Evolutionary conservation across 306 rosid genomes (phyloP).

Genomic region (Senna siamea): DNA sequence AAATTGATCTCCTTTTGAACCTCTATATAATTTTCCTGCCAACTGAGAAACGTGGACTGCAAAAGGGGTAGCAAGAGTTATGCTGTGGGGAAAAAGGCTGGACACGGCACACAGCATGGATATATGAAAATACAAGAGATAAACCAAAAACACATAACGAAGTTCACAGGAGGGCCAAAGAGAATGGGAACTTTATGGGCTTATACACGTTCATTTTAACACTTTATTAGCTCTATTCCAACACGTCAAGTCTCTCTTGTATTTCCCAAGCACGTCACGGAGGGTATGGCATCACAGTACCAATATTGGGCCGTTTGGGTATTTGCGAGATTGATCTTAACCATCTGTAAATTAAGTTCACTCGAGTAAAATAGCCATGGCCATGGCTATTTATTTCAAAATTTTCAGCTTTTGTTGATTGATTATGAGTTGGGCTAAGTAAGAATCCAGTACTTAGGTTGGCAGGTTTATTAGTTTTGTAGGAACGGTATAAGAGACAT

Average conservation of each 20-base stretch:
- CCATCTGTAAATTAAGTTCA: neutral
- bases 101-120: conserved; percentile 17
- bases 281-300: neutral
- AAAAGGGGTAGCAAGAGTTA: conserved; percentile 29
- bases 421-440: neutral
- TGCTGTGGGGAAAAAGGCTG: conserved; percentile 23
- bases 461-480: neutral
- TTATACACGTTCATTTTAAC: conserved; percentile 30
- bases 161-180: conserved; percentile 7
- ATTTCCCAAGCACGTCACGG: conserved; percentile 46
- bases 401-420: neutral
- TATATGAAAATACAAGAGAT: conserved; percentile 35
- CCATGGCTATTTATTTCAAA: neutral
- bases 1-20: conserved; percentile 24
- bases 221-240: conserved; percentile 7
- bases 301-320: neutral
- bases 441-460: neutral
- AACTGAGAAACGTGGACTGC: conserved; percentile 32
- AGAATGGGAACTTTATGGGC: conserved; percentile 18
- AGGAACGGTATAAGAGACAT: conserved; percentile 9
- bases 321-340: neutral
- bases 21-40: conserved; percentile 23
- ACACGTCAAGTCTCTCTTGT: conserved; percentile 41
- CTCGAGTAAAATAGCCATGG: neutral
- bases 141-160: conserved; percentile 23